Evolutionary conservation across 345 rosid species (phyloP).

Genomic region (Eucalyptus paniculata): DNA sequence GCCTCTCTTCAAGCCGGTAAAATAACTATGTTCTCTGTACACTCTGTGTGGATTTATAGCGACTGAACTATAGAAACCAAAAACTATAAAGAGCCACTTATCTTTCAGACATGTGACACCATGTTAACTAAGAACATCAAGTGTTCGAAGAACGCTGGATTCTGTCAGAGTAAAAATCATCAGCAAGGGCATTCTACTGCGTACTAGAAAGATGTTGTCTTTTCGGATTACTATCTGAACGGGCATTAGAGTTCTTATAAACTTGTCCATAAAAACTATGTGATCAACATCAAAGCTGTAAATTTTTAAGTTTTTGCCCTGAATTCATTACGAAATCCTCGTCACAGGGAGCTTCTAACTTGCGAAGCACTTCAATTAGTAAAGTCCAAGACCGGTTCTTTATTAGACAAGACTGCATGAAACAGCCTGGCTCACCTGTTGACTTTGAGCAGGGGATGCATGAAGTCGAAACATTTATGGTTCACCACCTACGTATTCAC

Average conservation of each 20-base stretch:
- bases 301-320: neutral
- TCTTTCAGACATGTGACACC: neutral
- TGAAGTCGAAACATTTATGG: neutral
- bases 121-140: neutral
- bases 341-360: neutral
- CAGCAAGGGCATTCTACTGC: neutral
- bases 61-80: neutral
- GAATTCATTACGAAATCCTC: neutral
- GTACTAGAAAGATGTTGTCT: neutral
- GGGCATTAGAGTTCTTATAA: neutral
- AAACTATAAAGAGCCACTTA: neutral
- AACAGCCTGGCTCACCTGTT: neutral
- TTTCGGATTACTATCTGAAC: neutral
- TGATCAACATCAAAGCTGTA: neutral
- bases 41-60: neutral
- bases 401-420: neutral
- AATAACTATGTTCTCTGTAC: neutral
- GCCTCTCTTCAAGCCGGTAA: conserved; percentile 58
- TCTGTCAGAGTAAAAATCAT: neutral
- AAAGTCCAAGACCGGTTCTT: neutral
- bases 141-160: neutral
- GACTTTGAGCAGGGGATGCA: neutral
- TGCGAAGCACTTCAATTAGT: neutral
- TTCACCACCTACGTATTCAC: neutral
- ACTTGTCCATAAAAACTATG: neutral